Conservation (phyloP, 1,284 basidiomycete species). For the Schizophyllum amplum region DNA sequence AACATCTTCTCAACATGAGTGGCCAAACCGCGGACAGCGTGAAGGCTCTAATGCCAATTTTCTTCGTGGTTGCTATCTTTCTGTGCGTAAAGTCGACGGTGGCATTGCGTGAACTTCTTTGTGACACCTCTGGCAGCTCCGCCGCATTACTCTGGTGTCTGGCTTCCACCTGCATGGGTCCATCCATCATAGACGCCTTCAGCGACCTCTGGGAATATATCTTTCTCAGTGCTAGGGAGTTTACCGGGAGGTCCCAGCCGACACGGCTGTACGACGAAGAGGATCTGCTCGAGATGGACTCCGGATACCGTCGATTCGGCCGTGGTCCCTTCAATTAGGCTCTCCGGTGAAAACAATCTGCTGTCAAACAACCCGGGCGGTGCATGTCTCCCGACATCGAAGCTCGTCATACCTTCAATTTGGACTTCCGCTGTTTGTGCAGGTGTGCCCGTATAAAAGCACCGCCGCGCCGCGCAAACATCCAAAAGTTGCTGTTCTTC, state of each 20-base stretch:
- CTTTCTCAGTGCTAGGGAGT: slow-evolving; percentile 23
- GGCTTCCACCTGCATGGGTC: slow-evolving; percentile 57
- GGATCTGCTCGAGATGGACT: slow-evolving; percentile 29
- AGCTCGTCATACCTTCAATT: slow-evolving; percentile 7
- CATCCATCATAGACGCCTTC: slow-evolving; percentile 32
- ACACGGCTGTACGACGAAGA: slow-evolving; percentile 16
- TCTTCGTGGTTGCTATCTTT: slow-evolving; percentile 30
- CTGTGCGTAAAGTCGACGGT: slow-evolving; percentile 26
- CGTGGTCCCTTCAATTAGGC: background rate
- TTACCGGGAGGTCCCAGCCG: slow-evolving; percentile 15
- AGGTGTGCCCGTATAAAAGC: slow-evolving; percentile 7
- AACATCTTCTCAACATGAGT: background rate
- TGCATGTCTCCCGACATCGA: slow-evolving; percentile 39
- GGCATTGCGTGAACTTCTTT: slow-evolving; percentile 8
- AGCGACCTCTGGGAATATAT: slow-evolving; percentile 39
- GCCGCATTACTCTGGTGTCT: slow-evolving; percentile 53
- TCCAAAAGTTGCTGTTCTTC: slow-evolving; percentile 7
- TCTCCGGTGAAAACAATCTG: background rate
- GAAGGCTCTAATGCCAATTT: slow-evolving; percentile 19
- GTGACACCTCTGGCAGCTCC: slow-evolving; percentile 26
- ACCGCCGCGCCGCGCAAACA: slow-evolving; percentile 1
- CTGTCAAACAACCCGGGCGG: slow-evolving; percentile 34
- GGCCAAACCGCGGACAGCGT: background rate
- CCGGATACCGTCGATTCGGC: background rate
- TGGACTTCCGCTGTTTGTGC: slow-evolving; percentile 4